phyloP scores from a whole-genome alignment of 805 yeast species.

The Starmerella khaoyaiensis region DNA sequence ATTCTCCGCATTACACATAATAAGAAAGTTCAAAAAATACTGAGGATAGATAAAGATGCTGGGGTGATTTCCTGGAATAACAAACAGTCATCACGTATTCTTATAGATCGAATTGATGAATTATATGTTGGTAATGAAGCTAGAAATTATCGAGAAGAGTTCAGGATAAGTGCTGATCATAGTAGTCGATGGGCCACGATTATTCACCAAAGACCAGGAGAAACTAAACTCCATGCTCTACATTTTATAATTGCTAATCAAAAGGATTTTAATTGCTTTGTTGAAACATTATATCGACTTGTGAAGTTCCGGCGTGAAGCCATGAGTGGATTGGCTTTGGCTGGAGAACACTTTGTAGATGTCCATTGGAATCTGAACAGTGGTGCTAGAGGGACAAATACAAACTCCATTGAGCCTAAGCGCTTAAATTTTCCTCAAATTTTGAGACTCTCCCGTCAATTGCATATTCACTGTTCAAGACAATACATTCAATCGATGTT shows the following conservation, averaged over 20 bases:
- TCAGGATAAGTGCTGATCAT: slow-evolving; percentile 54
- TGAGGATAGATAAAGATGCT: slow-evolving; percentile 42
- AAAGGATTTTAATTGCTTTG: slow-evolving; percentile 41
- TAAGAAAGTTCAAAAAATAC: slow-evolving; percentile 46
- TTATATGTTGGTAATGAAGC: slow-evolving; percentile 59
- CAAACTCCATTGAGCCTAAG: slow-evolving; percentile 5
- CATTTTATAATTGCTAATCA: slow-evolving; percentile 56
- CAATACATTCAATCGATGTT: slow-evolving; percentile 40
- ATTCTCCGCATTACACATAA: slow-evolving; percentile 57
- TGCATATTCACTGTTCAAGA: slow-evolving; percentile 62
- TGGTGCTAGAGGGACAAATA: background rate
- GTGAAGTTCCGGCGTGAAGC: slow-evolving; percentile 46
- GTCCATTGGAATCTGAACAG: slow-evolving; percentile 44
- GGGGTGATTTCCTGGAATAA: slow-evolving; percentile 47
- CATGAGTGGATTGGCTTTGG: slow-evolving; percentile 48
- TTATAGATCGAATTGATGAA: slow-evolving; percentile 51
- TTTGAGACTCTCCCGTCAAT: slow-evolving; percentile 45
- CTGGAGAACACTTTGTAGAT: slow-evolving; percentile 48
- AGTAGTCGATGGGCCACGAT: slow-evolving; percentile 68
- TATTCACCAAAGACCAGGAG: slow-evolving; percentile 47
- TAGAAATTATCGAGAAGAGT: slow-evolving; percentile 72
- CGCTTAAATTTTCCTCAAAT: slow-evolving; percentile 50
- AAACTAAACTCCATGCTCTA: slow-evolving; percentile 56
- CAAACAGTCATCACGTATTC: slow-evolving; percentile 34
- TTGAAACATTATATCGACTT: slow-evolving; percentile 43